Conservation (phyloP, 345 rosid genomes). For the Euphorbia peplus region DNA sequence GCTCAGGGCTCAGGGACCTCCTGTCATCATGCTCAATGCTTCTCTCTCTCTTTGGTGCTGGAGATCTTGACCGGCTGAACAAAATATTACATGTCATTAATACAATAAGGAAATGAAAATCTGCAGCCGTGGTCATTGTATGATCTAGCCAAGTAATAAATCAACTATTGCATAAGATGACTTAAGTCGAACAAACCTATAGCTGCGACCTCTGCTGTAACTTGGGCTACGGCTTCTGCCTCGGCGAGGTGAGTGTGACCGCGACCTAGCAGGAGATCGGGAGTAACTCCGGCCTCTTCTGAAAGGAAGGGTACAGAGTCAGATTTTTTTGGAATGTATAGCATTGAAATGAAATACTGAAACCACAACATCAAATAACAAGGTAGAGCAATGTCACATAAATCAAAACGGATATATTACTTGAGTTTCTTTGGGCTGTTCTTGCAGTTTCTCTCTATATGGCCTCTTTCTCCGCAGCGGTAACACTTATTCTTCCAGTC, state of each 20-base stretch:
- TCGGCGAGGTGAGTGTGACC: conserved; percentile 56
- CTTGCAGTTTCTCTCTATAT: conserved; percentile 88
- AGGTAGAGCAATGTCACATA: too few relatives aligned
- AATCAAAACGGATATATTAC: conserved; percentile 22
- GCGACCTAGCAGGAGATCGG: conserved; percentile 51
- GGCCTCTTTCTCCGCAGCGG: conserved; percentile 95
- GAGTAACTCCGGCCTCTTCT: conserved; percentile 67
- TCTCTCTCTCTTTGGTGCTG: conserved; percentile 55
- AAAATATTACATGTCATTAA: conserved; percentile 1
- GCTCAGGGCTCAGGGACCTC: conserved; percentile 31
- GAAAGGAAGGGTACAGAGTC: neutral
- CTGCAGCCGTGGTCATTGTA: neutral
- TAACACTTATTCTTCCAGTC: conserved; percentile 97
- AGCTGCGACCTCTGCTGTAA: conserved; percentile 82
- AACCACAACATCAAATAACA: neutral
- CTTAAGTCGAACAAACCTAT: conserved; percentile 39
- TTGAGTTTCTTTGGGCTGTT: conserved; percentile 81
- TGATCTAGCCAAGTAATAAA: neutral
- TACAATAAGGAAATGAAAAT: neutral
- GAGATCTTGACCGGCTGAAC: conserved; percentile 65
- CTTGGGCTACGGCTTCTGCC: conserved; percentile 86
- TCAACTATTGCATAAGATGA: neutral
- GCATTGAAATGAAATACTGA: neutral
- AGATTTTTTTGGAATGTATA: neutral
- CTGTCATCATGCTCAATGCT: conserved; percentile 41